Percentiles rank a stretch among this genome's conserved stretches.
These are phyloP conservation scores for Pleomassaria siparia DNA, from an alignment of 2,329 filamentous ascomycete genomes.

Conservation along the genomic window DNA sequence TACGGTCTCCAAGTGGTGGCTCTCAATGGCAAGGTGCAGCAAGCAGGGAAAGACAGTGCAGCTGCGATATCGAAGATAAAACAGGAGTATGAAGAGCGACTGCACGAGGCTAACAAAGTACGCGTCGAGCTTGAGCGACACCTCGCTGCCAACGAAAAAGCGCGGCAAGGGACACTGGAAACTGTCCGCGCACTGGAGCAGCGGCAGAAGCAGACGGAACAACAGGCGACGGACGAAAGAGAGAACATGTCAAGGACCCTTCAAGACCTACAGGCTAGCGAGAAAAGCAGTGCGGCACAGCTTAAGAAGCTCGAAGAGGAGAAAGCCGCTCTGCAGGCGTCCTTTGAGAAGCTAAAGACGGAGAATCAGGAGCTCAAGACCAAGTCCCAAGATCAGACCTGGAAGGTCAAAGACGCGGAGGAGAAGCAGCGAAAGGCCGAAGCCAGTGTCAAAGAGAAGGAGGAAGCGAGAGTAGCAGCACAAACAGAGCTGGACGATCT, in stretches of 20 bases:
- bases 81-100: constrained; percentile 39
- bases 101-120: constrained; percentile 26
- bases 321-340: constrained; percentile 21
- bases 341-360: constrained; percentile 28
- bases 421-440: constrained; percentile 46
- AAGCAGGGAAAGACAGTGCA: constrained; percentile 30
- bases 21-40: constrained; percentile 39
- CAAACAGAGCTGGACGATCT: constrained; percentile 52
- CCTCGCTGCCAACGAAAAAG: constrained; percentile 27
- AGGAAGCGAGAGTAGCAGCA: constrained; percentile 36
- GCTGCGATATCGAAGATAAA: constrained; percentile 28
- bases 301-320: constrained; percentile 45
- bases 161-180: constrained; percentile 28
- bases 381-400: constrained; percentile 47
- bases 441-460: constrained; percentile 43
- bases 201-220: constrained; percentile 26
- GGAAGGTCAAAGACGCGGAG: constrained; percentile 50
- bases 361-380: constrained; percentile 48
- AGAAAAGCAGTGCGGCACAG: constrained; percentile 29
- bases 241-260: constrained; percentile 23
- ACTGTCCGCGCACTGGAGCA: constrained; percentile 30
- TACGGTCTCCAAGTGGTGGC: constrained; percentile 46
- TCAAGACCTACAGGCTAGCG: constrained; percentile 24
- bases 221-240: constrained; percentile 29
- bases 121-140: constrained; percentile 30